Evolutionary conservation across 1,284 basidiomycete species (phyloP), one percentile per base, ranked within the genome.

Genomic region (Fereydounia khargensis): DNA sequence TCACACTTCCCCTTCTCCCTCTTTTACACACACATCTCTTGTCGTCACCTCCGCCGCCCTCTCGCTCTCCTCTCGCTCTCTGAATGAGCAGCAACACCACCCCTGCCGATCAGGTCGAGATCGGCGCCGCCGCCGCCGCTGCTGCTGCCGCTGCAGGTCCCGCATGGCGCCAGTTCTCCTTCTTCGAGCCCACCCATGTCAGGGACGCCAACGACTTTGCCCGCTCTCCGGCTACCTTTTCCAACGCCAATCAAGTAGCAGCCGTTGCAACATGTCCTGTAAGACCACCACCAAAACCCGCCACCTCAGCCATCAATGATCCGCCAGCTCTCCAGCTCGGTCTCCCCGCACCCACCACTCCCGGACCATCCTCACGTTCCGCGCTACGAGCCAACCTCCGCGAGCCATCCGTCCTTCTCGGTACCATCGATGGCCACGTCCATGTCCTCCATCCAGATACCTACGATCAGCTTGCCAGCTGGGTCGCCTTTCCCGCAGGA

Each of bases 81-180:
- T 28, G 10, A 33, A 35, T 18, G 18, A 35, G 33, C 17, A 35
- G 28, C 28, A 30, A 13, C 33, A 35, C 7, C 13, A 33, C 31
- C 31, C 8, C 13, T 19, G 33, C 33, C 33, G 33, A 35, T 16
- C 18, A 52, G 9, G 37, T 16, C 11, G 58, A 61, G 48, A 42
- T 50, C 28, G 54, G 59, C 41, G 42, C 50, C 6, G 48, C 53
- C 0, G 56, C 45, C 3, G 47, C 55, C 4, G 56, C 47, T 9
- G 49, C 58, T 2, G 43, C 53, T 9, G 47, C 60, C 6, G 56
- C 54, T 0, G 65, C 65, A 16, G 61, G 52, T 33, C 66, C 66
- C 32, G 64, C 66, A 21, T 69, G 66, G 66, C 53, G 66, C 7
- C 61, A 67, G 18, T 64, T 69, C 52, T 47, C 53, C 21, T 69